phyloP scores from a whole-genome alignment of 768 basidiomycete species.

The Serendipita indica region DNA sequence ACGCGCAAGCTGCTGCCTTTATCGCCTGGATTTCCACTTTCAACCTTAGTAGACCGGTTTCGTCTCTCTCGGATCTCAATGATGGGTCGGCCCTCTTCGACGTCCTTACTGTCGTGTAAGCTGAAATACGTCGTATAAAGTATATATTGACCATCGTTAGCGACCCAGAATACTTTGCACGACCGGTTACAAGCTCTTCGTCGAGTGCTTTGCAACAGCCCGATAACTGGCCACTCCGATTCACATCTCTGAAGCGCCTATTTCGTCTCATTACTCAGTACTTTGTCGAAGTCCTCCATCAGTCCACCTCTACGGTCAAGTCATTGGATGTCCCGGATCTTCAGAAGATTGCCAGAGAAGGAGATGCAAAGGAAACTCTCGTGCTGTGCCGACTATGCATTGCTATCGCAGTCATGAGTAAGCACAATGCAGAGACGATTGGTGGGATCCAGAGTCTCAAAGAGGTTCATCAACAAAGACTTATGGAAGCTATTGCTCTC shows the following conservation, averaged over 20 bases:
- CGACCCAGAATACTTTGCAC: constrained; percentile 60
- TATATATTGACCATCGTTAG: constrained; percentile 25
- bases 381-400: constrained; percentile 69
- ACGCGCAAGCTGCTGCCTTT: constrained; percentile 52
- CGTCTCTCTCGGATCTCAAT: constrained; percentile 52
- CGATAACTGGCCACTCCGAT: constrained; percentile 83
- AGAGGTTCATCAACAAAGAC: constrained; percentile 68
- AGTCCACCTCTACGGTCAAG: constrained; percentile 36
- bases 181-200: constrained; percentile 40
- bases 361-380: constrained; percentile 47
- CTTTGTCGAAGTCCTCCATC: constrained; percentile 68
- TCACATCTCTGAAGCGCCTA: constrained; percentile 66
- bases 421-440: constrained; percentile 77
- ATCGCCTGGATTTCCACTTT: constrained; percentile 68
- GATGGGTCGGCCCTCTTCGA: constrained; percentile 68
- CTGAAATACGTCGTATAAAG: background rate
- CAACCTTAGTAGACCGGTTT: constrained; percentile 46
- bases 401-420: constrained; percentile 78
- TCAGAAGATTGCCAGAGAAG: constrained; percentile 69
- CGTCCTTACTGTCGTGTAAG: constrained; percentile 58
- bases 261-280: constrained; percentile 84
- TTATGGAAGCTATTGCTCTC: constrained; percentile 92
- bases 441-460: constrained; percentile 73
- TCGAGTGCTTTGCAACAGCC: constrained; percentile 34
- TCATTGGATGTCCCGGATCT: constrained; percentile 77